Percentiles rank a stretch among this genome's conserved stretches.
Conservation (phyloP, 2,329 filamentous ascomycete genomes). For the Nemania diffusa region DNA sequence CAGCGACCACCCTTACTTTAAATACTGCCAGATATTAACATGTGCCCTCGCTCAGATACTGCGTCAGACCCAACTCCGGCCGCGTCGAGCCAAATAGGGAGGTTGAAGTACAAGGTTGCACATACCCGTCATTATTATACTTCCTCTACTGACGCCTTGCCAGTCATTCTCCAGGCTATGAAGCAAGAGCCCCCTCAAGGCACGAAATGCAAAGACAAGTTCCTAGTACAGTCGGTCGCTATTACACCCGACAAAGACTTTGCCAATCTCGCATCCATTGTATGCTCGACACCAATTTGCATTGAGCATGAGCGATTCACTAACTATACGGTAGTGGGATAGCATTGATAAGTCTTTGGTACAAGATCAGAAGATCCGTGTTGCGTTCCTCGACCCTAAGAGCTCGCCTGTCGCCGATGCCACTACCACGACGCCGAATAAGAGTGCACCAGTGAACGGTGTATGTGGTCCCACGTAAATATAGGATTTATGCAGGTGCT, state of each 20-base stretch:
- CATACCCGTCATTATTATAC: conserved; percentile 29
- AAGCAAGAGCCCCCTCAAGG: conserved; percentile 90
- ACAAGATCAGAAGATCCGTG: conserved; percentile 95
- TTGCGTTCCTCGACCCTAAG: conserved; percentile 79
- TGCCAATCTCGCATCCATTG: conserved; percentile 81
- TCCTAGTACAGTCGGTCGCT: conserved; percentile 90
- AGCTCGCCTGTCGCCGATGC: conserved; percentile 50
- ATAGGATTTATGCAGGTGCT: conserved; percentile 14
- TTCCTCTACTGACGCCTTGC: conserved; percentile 42
- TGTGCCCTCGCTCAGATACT: conserved; percentile 74
- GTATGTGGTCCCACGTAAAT: conserved; percentile 46
- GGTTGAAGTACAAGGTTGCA: conserved; percentile 90
- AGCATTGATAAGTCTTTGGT: conserved; percentile 81
- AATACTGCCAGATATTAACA: conserved; percentile 38
- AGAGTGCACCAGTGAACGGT: conserved; percentile 53
- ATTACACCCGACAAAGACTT: conserved; percentile 88
- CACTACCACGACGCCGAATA: conserved; percentile 54
- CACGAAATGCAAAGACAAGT: conserved; percentile 95
- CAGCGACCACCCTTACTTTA: conserved; percentile 33
- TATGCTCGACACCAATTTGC: conserved; percentile 56
- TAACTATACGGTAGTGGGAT: conserved; percentile 71
- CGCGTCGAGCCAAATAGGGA: conserved; percentile 89
- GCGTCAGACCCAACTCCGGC: conserved; percentile 95
- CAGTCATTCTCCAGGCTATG: conserved; percentile 97
- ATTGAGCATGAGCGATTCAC: conserved; percentile 40